Evolutionary conservation across 352 stramenopile genomes (phyloP), one percentile per base, ranked within the genome.

Genomic region (Phytophthora kernoviae): DNA sequence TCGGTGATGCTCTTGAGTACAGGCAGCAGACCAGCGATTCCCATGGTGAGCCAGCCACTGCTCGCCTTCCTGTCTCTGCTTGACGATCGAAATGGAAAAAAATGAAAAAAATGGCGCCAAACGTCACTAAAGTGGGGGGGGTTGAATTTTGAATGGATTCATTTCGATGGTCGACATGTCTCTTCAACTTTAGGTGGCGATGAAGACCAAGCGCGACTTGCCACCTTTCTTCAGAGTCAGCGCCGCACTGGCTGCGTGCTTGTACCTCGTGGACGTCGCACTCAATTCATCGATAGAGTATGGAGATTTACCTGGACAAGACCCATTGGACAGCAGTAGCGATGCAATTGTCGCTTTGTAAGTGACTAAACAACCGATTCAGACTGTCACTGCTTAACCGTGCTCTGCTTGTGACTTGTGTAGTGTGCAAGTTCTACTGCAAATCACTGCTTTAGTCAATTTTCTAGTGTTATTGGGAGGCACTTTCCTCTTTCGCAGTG

Each of bases 1-100:
- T 83, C 69, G 4, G 82, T 90, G 68, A 91, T 84, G 63, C 79
- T 89, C 68, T 90, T 89, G 37, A 96, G 87, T 70, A 81, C 75
- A 32, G 77, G 77, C 32, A 89, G 51, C 20, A 87, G 75, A 1
- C 77, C 77, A 9, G 79, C 75, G 48, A 87, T 87, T 18, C 77
- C 79, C 77, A 89, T 89, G 5, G n/a, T 48, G 12, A 33, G 18
- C 37, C 44, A 12, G 26, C 17, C 7, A 18, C 49, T 53, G 36
- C 46, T 53, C 21, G 49, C 24, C 24, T 6, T 6, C 24, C 24
- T 30, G 24, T 68, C 42, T 18, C 62, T 68, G 62, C 60, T 69
- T 8, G 59, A 77, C 59, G 71, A 42, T 40, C 44, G 55, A 34
- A 14, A 21, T 18, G 4, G 30, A 47, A 44, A 44, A 43, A 42